Evolutionary conservation across 495 filamentous ascomycete species (phyloP).

Genomic region (Penicillium longicatenatum): DNA sequence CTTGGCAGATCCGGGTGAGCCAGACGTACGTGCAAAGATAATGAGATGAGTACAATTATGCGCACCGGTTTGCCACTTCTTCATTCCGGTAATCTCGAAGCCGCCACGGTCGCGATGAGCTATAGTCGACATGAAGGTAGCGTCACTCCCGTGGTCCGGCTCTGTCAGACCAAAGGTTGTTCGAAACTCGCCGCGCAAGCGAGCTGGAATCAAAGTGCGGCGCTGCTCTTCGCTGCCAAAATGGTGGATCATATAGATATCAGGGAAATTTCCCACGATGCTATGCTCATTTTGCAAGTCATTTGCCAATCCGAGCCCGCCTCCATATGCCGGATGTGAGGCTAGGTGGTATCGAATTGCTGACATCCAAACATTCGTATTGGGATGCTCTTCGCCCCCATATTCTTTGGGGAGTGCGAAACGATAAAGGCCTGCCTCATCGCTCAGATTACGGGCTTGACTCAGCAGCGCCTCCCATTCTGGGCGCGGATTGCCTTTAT

Average conservation of each 20-base stretch:
- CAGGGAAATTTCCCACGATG: slow-evolving; percentile 61
- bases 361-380: slow-evolving; percentile 51
- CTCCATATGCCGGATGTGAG: slow-evolving; percentile 42
- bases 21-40: slow-evolving; percentile 57
- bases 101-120: slow-evolving; percentile 42
- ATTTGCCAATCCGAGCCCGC: slow-evolving; percentile 58
- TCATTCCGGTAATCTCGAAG: slow-evolving; percentile 54
- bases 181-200: slow-evolving; percentile 49
- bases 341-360: slow-evolving; percentile 60
- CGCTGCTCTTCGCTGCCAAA: slow-evolving; percentile 55
- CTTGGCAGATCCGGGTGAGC: slow-evolving; percentile 42
- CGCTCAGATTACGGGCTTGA: slow-evolving; percentile 46
- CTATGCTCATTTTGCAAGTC: slow-evolving; percentile 63
- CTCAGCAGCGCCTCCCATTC: slow-evolving; percentile 58
- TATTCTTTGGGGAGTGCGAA: slow-evolving; percentile 56
- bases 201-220: slow-evolving; percentile 47
- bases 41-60: slow-evolving; percentile 60
- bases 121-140: slow-evolving; percentile 57
- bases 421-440: slow-evolving; percentile 58
- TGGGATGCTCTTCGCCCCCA: slow-evolving; percentile 50
- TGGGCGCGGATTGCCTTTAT: slow-evolving; percentile 50
- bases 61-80: slow-evolving; percentile 65
- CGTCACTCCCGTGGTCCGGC: slow-evolving; percentile 61
- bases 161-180: slow-evolving; percentile 63
- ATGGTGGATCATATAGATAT: slow-evolving; percentile 57